Evolutionary conservation across 495 filamentous ascomycete species (phyloP), one percentile per base, ranked within the genome.

Genomic region (Penicillium simplicissimum): DNA sequence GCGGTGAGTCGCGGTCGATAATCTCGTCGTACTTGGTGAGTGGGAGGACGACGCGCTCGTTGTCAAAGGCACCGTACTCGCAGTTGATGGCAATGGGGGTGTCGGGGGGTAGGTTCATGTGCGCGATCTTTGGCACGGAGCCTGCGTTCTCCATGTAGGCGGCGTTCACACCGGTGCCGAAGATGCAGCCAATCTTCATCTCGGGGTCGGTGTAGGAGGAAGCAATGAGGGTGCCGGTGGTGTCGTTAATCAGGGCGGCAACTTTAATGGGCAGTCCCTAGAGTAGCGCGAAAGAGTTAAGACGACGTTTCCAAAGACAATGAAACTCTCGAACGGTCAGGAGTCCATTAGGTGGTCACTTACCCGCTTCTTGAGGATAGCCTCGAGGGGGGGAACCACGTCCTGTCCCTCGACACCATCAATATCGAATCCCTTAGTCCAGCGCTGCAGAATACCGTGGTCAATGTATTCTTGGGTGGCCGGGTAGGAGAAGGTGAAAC

Each of bases 341-440:
- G n/a, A 17, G 23, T 42, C 38, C 2, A 14, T 17, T 8, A 1
- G 42, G 11, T 11, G 1, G 21, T 42, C 17, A 63, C 85, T 66
- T 82, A 92, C 91, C 63, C 91, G 82, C 74, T 88, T 88, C 56
- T 84, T 83, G 45, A 98, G 77, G 33, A 93, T 92, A 42, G 82
- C 85, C 77, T 98, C 91, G 62, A 98, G 90, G 71, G 93, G 89
- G 55, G 95, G 94, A 42, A 97, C 94, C 17, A 98, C 93, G 73
- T 98, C 95, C 13, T 91, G 74, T 47, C 95, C 95, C 79, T 98
- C 95, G 40, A 98, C 95, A 35, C 95, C 96, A 43, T 89, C 85
- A 74, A 98, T 98, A 69, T 98, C 96, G 71, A 98, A 98, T 3
- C 95, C 95, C 82, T 98, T 98, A 60, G 95, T 98, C 95, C 95